A percentile compares a stretch with the other conserved stretches of the same genome.
phyloP scores from a whole-genome alignment of 176 grass and related monocot genomes.

The Urochloa ruziziensis region DNA sequence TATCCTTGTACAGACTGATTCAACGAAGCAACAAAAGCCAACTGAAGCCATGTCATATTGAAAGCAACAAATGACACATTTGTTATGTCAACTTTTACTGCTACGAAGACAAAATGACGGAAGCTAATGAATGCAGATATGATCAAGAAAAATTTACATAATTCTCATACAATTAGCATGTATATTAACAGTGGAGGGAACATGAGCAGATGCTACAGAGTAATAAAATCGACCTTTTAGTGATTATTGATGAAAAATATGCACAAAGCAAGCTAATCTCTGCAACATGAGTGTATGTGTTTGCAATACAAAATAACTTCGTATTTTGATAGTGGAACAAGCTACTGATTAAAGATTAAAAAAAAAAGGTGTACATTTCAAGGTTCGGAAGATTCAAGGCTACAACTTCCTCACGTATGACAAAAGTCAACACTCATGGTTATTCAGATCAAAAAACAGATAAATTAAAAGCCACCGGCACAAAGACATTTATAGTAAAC shows the following conservation, averaged over 20 bases:
- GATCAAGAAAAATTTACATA: not conserved
- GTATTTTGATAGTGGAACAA: not conserved
- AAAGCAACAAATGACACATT: not conserved
- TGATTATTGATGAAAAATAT: constrained; percentile 18
- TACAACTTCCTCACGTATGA: not conserved
- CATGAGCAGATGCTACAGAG: not conserved
- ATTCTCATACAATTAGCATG: not conserved
- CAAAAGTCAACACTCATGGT: not conserved
- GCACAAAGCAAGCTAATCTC: not conserved
- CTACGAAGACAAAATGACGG: not conserved
- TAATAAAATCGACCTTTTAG: not conserved
- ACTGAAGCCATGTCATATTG: not conserved
- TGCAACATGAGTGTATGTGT: not conserved
- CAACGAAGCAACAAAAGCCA: constrained; percentile 25
- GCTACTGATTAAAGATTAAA: not conserved
- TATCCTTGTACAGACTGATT: not conserved
- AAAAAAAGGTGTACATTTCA: not conserved
- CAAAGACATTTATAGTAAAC: not conserved
- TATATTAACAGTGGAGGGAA: not conserved
- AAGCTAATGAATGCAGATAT: not conserved
- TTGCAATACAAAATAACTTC: constrained; percentile 1
- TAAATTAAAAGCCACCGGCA: not conserved
- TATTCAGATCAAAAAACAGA: not conserved
- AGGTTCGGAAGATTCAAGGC: constrained; percentile 17
- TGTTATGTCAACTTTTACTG: constrained; percentile 9